These are phyloP conservation scores for Microsporum ferrugineum DNA, from an alignment of 2,329 filamentous ascomycete species.

Conservation along the genomic window DNA sequence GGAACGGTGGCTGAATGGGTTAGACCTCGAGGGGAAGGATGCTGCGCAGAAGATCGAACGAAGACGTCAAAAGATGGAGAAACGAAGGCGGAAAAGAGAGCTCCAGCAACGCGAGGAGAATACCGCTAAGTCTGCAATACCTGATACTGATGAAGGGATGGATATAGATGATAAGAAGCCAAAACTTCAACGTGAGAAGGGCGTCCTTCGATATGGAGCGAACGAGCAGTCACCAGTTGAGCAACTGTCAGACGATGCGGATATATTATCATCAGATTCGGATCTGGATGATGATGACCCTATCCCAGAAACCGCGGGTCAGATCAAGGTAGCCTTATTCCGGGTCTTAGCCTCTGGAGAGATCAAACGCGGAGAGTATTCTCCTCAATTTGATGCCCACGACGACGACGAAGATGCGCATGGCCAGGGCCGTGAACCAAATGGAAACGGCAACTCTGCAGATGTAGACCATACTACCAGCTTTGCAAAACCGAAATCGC, in stretches of 20 bases:
- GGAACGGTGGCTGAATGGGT: constrained; percentile 89
- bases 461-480: constrained; percentile 95
- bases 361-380: constrained; percentile 96
- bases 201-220: constrained; percentile 67
- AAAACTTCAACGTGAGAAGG: constrained; percentile 31
- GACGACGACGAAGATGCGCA: constrained; percentile 73
- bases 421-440: constrained; percentile 22
- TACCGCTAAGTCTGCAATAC: constrained; percentile 27
- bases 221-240: constrained; percentile 66
- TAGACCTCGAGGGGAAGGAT: constrained; percentile 89
- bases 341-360: constrained; percentile 89
- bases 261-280: constrained; percentile 53
- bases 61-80: constrained; percentile 60
- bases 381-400: constrained; percentile 91
- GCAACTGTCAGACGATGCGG: constrained; percentile 58
- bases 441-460: constrained; percentile 49
- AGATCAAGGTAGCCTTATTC: constrained; percentile 97
- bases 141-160: constrained; percentile 35
- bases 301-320: constrained; percentile 79
- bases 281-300: constrained; percentile 61
- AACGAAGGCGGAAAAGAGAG: constrained; percentile 66
- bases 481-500: constrained; percentile 89
- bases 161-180: constrained; percentile 26
- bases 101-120: constrained; percentile 45
- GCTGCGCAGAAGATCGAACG: constrained; percentile 66